Base-by-base conservation (phyloP, 805 yeast genomes). In the Myxozyma lipomycoides region DNA sequence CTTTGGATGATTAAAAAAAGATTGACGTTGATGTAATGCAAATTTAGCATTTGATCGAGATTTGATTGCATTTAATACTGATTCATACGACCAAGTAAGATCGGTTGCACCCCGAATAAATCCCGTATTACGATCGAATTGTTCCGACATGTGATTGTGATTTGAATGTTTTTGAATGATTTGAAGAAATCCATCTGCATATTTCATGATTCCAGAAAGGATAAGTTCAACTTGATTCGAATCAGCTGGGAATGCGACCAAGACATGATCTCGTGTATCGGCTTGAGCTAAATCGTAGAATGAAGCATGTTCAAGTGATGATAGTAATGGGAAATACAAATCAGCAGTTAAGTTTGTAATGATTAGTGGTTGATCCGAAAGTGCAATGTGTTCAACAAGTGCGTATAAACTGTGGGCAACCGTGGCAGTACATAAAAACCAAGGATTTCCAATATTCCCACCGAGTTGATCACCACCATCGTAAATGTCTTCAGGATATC, bases 401-500 rank as follows among this genome's bases (percentile, higher is more conserved):
- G 52, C 46, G 46, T 65, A 68, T 37, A 68, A 36, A 18, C 52
- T 54, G 37, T 70, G 65, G 1, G 73, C 67, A 7, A 69, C 64
- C 15, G 68, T 53, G 2, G 70, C 61, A 1, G 73, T 70, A 34
- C 70, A 64, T 51, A 90, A 77, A 64, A 89, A 88, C 98, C 97
- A 90, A 4, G 98, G 97, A 62, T 90, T 89, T 2, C 96, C 97
- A 61, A 83, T 87, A 0, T 80, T 81, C 52, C 73, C 70, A 0
- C 96, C 96, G 9, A 34, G 38, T 10, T 12, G 24, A 23, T 52
- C 57, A 10, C 58, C 58, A 23, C 64, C 64, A 65, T 90, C 83
- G 67, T 90, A 90, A 7, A 83, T 66, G 68, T 90, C 98, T 63
- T 90, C 98, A 0, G 97, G 96, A 63, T 90, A 90, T 63, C 98